Evolutionary conservation across 2,329 filamentous ascomycete genomes (phyloP), one percentile per base, ranked within the genome.

Genomic region (Atkinsonella texensis): DNA sequence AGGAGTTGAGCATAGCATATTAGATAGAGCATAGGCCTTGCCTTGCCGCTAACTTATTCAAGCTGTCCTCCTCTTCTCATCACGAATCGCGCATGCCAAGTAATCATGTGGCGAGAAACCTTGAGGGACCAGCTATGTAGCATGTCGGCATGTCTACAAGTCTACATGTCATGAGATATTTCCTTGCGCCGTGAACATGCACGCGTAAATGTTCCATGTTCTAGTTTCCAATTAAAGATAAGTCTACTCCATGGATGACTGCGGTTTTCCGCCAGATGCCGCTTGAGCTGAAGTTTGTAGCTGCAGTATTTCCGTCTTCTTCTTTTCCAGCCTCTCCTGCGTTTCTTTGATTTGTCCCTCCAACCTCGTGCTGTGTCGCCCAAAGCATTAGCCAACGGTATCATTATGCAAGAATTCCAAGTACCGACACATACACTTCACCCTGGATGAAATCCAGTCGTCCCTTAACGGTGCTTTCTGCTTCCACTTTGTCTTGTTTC

Each of bases 401-500:
- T 20, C 9, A n/a, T 38, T 11, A 15, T 9, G 31, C 12, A 23
- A 33, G 18, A 11, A 12, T 17, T 28, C 15, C 32, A 8, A 7
- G 10, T 17, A 10, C 15, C n/a, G 32, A 45, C 32, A 65, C 83
- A 67, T 66, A 95, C 89, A 97, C 93, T 65, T 98, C 91, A 63
- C 91, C 88, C 58, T 84, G 79, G 58, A 98, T 98, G 63, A 91
- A 97, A 58, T 95, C 89, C 48, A 98, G 68, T 23, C 93, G 82
- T 18, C 88, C 88, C 60, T 94, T 89, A 17, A 98, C 93, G 0
- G 89, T 90, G 74, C 87, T 85, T 57, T 89, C 83, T 0, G 93
- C 93, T 66, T 98, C 93, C 1, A 81, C 73, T 68, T 87, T 90
- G 53, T 97, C 93, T 69, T 98, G 93, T 75, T 97, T 96, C 62